phyloP scores from a whole-genome alignment of 768 basidiomycete species.

The Cystofilobasidium bisporidii region DNA sequence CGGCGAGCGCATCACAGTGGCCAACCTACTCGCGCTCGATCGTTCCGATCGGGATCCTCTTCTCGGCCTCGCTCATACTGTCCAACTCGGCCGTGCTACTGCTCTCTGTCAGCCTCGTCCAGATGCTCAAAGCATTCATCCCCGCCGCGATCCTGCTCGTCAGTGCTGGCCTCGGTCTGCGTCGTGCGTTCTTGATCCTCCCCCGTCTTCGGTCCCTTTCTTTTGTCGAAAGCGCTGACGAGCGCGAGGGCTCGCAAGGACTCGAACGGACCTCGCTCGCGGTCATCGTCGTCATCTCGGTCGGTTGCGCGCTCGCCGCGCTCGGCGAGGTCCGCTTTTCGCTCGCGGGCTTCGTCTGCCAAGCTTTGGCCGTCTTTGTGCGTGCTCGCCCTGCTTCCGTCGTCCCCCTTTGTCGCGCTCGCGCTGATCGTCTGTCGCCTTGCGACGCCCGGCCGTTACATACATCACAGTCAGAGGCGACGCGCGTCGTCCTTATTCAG shows the following conservation, averaged over 20 bases:
- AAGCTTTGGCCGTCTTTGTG: conserved; percentile 54
- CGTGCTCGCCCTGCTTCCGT: background rate
- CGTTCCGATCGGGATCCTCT: conserved; percentile 62
- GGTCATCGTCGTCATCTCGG: conserved; percentile 52
- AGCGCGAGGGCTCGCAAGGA: background rate
- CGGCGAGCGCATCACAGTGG: conserved; percentile 1
- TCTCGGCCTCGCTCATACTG: conserved; percentile 80
- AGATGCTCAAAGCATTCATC: conserved; percentile 68
- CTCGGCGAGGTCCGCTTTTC: conserved; percentile 82
- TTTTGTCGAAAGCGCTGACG: no score
- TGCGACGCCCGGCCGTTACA: no score
- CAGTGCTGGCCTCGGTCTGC: conserved; percentile 77
- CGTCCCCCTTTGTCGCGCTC: background rate
- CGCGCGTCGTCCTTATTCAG: conserved; percentile 88
- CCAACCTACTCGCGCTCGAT: conserved; percentile 7
- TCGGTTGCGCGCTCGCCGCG: conserved; percentile 49
- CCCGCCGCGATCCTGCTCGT: conserved; percentile 51
- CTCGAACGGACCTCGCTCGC: conserved; percentile 12
- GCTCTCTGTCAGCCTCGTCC: conserved; percentile 53
- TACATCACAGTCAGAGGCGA: conserved; percentile 20
- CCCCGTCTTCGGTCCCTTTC: no score
- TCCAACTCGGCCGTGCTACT: conserved; percentile 88
- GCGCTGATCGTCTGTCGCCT: no score
- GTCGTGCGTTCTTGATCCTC: conserved; percentile 55
- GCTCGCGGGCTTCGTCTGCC: conserved; percentile 73